Percentiles rank a stretch among this genome's conserved stretches.
Evolutionary conservation across 2,329 filamentous ascomycete genomes (phyloP).

Genomic region (Tolypocladium inflatum): DNA sequence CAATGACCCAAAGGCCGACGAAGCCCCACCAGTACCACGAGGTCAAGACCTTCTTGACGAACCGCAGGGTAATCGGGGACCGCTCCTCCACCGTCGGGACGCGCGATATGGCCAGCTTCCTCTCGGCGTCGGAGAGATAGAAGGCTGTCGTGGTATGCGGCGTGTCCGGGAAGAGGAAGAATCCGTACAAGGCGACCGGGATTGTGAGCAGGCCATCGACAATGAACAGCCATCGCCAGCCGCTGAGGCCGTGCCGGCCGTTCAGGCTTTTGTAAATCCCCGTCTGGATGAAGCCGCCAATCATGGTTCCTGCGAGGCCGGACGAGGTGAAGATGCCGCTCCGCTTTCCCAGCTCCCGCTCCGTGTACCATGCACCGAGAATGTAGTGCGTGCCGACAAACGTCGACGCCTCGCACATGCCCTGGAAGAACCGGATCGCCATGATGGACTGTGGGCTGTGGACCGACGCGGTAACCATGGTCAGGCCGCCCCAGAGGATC

Average conservation of each 20-base stretch:
- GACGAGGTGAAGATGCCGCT: slow-evolving; percentile 54
- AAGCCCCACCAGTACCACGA: slow-evolving; percentile 61
- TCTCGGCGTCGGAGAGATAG: slow-evolving; percentile 35
- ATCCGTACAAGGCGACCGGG: slow-evolving; percentile 23
- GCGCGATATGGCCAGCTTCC: slow-evolving; percentile 30
- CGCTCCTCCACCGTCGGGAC: slow-evolving; percentile 27
- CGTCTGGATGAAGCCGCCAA: slow-evolving; percentile 47
- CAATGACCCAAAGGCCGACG: slow-evolving; percentile 57
- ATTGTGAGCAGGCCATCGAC: slow-evolving; percentile 49
- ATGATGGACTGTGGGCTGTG: slow-evolving; percentile 25
- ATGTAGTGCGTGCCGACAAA: slow-evolving; percentile 33
- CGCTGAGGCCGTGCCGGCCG: slow-evolving; percentile 43
- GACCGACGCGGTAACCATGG: slow-evolving; percentile 41
- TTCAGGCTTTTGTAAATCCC: slow-evolving; percentile 43
- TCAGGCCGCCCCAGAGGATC: slow-evolving; percentile 53
- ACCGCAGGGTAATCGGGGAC: slow-evolving; percentile 36
- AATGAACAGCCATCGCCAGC: slow-evolving; percentile 64
- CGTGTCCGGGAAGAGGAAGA: slow-evolving; percentile 28
- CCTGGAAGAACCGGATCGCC: slow-evolving; percentile 29
- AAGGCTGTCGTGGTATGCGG: slow-evolving; percentile 35
- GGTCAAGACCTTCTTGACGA: slow-evolving; percentile 44
- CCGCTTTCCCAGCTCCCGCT: slow-evolving; percentile 51
- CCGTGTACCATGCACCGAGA: slow-evolving; percentile 48
- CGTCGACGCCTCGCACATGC: slow-evolving; percentile 27
- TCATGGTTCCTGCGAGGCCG: slow-evolving; percentile 44